Base-by-base conservation (phyloP, 2,329 filamentous ascomycete species). In the Diaporthe vaccinii region DNA sequence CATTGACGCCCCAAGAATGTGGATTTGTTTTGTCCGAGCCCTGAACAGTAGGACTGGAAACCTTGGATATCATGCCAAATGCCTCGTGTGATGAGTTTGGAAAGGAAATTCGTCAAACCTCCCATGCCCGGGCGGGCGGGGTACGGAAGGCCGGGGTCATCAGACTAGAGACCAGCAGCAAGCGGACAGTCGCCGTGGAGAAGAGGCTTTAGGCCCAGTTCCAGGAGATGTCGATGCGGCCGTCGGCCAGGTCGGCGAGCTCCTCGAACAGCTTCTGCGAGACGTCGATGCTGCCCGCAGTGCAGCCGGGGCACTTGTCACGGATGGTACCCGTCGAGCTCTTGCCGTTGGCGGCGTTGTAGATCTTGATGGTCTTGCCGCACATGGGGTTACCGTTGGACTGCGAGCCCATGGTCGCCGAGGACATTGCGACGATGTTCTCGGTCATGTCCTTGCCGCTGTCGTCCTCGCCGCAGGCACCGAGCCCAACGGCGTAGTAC, bases 301-400 rank as follows among this genome's bases (percentile, higher is more conserved):
- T 22, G 53, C 76, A 77, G 61, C 76, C 72, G 36, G 75, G 75
- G 74, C 76, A 77, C 46, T 80, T 79, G 25, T 79, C 76, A 36
- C 57, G 72, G 51, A 74, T 73, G 53, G 70, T 57, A 8, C 73
- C 76, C 4, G 77, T 76, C 14, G 75, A 70, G 72, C 81, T 82
- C 78, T 84, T 84, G 76, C 78, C 76, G 28, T 78, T 74, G 68
- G 71, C 74, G 1, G 31, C 44, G 62, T 75, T 76, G 62, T 22
- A 73, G 67, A 74, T 55, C 44, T 58, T 72, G 73, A 74, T 74
- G 67, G 85, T 91, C 85, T 91, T 89, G 82, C 91, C 92, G 84
- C 95, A 97, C 82, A 91, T 89, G 65, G 90, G 89, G 87, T 95
- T 94, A 79, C 83, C 86, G 86, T 94, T 95, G 80, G 92, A 92